phyloP scores from a whole-genome alignment of 331 rosid genomes.

The Dryas integrifolia region DNA sequence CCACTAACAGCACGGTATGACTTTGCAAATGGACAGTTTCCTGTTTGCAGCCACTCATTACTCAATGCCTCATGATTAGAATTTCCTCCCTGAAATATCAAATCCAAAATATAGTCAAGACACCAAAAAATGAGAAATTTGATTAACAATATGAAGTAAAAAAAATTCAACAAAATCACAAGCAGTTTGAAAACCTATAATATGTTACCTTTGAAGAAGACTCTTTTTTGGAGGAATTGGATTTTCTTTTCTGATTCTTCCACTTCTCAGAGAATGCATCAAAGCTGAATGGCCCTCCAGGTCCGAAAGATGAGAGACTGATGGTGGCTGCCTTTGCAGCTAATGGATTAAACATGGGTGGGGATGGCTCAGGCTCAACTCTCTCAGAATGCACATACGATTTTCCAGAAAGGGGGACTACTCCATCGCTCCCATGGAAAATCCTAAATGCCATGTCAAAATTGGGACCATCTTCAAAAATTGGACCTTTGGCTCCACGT shows the following conservation, averaged over 20 bases:
- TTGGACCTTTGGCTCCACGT: slow-evolving; percentile 85
- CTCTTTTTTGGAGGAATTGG: slow-evolving; percentile 67
- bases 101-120: not conserved
- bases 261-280: slow-evolving; percentile 77
- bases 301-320: slow-evolving; percentile 92
- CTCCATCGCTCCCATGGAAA: slow-evolving; percentile 91
- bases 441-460: slow-evolving; percentile 93
- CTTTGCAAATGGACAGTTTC: slow-evolving; percentile 93
- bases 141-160: not conserved
- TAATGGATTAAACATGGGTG: slow-evolving; percentile 77
- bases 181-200: not conserved
- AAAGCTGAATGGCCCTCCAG: slow-evolving; percentile 83
- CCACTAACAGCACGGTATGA: slow-evolving; percentile 84
- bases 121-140: not conserved
- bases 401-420: slow-evolving; percentile 79
- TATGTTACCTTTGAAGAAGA: slow-evolving; percentile 65
- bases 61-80: slow-evolving; percentile 78
- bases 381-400: slow-evolving; percentile 49
- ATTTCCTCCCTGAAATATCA: slow-evolving; percentile 55
- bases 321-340: slow-evolving; percentile 99
- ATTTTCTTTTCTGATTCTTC: slow-evolving; percentile 70
- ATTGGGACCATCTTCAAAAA: slow-evolving; percentile 97
- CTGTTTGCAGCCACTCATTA: slow-evolving; percentile 84
- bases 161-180: not conserved
- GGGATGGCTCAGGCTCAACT: slow-evolving; percentile 43